phyloP scores from a whole-genome alignment of 2,329 filamentous ascomycete genomes.

The Beauveria sp. region DNA sequence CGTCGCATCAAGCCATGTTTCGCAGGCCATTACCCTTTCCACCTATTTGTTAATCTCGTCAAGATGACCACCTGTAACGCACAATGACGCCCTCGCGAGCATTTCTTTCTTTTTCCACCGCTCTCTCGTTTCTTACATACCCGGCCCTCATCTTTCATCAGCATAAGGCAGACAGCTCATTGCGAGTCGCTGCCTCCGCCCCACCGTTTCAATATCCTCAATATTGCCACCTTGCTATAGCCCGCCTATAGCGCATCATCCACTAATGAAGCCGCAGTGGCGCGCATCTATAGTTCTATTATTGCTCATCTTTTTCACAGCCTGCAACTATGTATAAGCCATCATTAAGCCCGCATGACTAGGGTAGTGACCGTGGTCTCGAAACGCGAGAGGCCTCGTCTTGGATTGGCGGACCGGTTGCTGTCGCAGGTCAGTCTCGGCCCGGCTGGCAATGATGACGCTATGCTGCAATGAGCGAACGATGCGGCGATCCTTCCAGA shows the following conservation, averaged over 20 bases:
- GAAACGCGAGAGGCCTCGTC: not conserved
- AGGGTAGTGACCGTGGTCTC: not conserved
- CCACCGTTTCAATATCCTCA: too few species aligned
- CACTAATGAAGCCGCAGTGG: too few species aligned
- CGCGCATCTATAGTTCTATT: not conserved
- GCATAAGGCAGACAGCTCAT: too few species aligned
- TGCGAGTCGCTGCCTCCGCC: too few species aligned
- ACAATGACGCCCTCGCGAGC: not conserved
- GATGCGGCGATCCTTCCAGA: not conserved
- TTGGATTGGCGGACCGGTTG: not conserved
- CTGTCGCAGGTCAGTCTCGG: constrained; percentile 4
- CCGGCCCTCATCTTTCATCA: not conserved
- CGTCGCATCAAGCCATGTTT: not conserved
- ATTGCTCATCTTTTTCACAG: not conserved
- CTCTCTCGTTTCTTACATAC: not conserved
- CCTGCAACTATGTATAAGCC: not conserved
- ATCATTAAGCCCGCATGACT: too few species aligned
- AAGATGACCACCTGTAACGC: not conserved
- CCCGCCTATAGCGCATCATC: too few species aligned
- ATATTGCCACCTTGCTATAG: too few species aligned
- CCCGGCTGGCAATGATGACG: not conserved
- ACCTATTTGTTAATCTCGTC: not conserved
- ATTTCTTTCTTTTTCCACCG: not conserved
- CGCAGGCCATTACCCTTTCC: not conserved
- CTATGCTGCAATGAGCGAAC: not conserved